phyloP scores from a whole-genome alignment of 352 stramenopile genomes.

The Globisporangium cylindrosporum region DNA sequence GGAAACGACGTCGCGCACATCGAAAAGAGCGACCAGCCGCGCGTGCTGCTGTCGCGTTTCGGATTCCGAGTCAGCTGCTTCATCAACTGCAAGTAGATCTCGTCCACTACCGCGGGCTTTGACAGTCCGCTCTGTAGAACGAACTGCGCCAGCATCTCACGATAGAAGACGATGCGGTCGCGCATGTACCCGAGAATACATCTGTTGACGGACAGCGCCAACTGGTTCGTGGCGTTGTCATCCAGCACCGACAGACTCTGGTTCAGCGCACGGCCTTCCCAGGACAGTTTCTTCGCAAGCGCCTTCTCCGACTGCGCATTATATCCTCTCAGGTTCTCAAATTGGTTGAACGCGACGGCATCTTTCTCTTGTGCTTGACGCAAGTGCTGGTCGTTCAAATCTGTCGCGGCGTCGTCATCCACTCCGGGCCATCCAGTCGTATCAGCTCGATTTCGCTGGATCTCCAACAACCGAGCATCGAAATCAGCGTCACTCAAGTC shows the following conservation, averaged over 20 bases:
- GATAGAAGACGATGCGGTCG: conserved; percentile 92
- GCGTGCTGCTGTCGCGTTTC: conserved; percentile 87
- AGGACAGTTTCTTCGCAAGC: conserved; percentile 52
- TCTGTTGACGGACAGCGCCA: conserved; percentile 88
- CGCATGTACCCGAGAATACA: conserved; percentile 94
- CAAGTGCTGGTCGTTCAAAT: conserved; percentile 19
- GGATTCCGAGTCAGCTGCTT: conserved; percentile 93
- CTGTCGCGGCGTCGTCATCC: conserved; percentile 17
- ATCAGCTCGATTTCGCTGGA: conserved; percentile 25
- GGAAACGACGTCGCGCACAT: conserved; percentile 92
- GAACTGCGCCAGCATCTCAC: conserved; percentile 92
- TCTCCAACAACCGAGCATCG: conserved; percentile 14
- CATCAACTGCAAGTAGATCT: conserved; percentile 93
- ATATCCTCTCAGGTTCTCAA: conserved; percentile 59
- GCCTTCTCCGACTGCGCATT: conserved; percentile 45
- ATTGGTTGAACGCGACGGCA: conserved; percentile 58
- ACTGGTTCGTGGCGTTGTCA: conserved; percentile 34
- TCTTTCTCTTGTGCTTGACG: conserved; percentile 33
- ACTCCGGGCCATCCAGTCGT: conserved; percentile 29
- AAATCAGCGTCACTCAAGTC: conserved; percentile 11
- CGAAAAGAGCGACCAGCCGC: conserved; percentile 92
- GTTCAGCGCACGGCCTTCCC: conserved; percentile 61
- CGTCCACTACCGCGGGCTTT: conserved; percentile 86
- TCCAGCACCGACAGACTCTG: conserved; percentile 64
- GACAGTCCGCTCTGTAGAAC: conserved; percentile 91